A percentile compares a stretch with the other conserved stretches of the same genome.
These are phyloP conservation scores for Lithohypha guttulata DNA, from an alignment of 2,329 filamentous ascomycete species.

Conservation along the genomic window DNA sequence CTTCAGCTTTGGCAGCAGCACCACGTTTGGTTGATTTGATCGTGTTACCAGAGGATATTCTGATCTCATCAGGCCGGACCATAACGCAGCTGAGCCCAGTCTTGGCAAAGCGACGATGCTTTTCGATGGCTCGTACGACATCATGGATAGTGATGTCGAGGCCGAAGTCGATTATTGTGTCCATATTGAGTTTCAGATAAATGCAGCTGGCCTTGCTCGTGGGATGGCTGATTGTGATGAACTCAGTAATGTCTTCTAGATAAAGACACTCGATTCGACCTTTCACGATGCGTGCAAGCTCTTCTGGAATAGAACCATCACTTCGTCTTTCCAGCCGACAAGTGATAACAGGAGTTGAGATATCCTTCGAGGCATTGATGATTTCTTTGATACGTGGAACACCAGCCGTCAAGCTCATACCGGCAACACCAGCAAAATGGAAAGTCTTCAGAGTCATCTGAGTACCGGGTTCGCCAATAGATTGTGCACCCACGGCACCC, in stretches of 20 bases:
- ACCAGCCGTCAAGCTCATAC: constrained; percentile 99
- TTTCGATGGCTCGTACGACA: constrained; percentile 66
- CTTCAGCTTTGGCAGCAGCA: constrained; percentile 32
- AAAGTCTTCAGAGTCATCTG: constrained; percentile 99
- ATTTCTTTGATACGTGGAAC: constrained; percentile 99
- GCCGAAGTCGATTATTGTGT: constrained; percentile 68
- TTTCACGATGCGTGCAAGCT: constrained; percentile 70
- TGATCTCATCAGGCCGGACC: constrained; percentile 48
- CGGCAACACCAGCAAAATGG: constrained; percentile 98
- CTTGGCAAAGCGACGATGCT: constrained; percentile 63
- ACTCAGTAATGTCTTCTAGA: constrained; percentile 67
- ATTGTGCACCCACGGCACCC: constrained; percentile 90
- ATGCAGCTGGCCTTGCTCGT: constrained; percentile 49
- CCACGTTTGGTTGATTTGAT: constrained; percentile 35
- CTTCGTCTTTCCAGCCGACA: constrained; percentile 51
- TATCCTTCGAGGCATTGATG: constrained; percentile 91
- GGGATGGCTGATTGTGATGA: constrained; percentile 74
- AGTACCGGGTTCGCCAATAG: constrained; percentile 93
- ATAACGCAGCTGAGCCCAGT: constrained; percentile 52
- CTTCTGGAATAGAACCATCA: constrained; percentile 21
- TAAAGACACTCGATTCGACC: constrained; percentile 92
- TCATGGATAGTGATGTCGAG: constrained; percentile 65
- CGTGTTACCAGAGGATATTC: constrained; percentile 55
- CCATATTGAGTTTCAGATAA: constrained; percentile 68
- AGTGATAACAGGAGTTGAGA: constrained; percentile 87